Evolutionary conservation across 345 rosid species (phyloP).

Genomic region (Populus tremula): DNA sequence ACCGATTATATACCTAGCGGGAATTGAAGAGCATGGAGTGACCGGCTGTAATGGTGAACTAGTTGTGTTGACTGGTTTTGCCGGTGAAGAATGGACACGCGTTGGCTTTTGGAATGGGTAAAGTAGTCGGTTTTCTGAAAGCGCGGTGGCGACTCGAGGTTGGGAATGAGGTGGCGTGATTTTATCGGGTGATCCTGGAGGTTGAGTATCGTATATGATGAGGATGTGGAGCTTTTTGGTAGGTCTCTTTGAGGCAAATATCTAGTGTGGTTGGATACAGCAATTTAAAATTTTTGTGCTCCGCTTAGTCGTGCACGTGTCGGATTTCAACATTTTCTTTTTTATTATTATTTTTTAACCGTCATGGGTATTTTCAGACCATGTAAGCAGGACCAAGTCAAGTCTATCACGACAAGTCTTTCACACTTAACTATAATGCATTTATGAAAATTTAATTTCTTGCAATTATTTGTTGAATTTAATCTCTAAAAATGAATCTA

Average conservation of each 20-base stretch:
- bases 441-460: no score
- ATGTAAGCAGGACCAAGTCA: no score
- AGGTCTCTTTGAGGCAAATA: not conserved
- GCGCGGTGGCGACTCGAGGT: slow-evolving; percentile 31
- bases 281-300: no score
- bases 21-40: slow-evolving; percentile 30
- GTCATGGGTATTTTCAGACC: no score
- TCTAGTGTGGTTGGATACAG: not conserved
- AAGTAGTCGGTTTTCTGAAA: slow-evolving; percentile 32
- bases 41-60: slow-evolving; percentile 39
- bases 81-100: slow-evolving; percentile 21
- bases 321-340: no score
- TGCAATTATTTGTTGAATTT: no score
- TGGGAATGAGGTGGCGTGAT: slow-evolving; percentile 17
- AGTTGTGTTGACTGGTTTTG: slow-evolving; percentile 18
- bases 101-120: slow-evolving; percentile 2
- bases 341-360: no score
- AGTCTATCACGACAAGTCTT: no score
- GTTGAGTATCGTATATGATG: slow-evolving; percentile 5
- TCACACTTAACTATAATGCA: no score
- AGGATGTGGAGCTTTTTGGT: not conserved
- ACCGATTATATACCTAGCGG: slow-evolving; percentile 51
- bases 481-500: no score
- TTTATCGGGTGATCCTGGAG: not conserved
- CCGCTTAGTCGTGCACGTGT: no score